Base-by-base conservation (phyloP, 2,329 filamentous ascomycete genomes). In the Talaromyces sp. region DNA sequence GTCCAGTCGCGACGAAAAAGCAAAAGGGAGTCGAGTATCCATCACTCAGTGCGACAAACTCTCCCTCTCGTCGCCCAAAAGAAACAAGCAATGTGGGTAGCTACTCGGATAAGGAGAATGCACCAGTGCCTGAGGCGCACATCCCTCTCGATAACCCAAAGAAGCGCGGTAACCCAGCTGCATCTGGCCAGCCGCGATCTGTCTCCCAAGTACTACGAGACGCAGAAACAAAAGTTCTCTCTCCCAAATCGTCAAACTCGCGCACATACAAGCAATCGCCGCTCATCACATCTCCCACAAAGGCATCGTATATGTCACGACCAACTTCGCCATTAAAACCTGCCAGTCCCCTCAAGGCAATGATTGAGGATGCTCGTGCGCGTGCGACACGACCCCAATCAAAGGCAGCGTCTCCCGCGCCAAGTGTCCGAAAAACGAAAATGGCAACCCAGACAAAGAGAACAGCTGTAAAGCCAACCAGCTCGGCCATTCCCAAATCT, bases 211-310 rank as follows among this genome's bases (percentile, higher is more conserved):
- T 68, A 71, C 78, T 70, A 73, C 78, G 70, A 72, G 82, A 68
- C 72, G 81, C 69, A 77, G 86, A 67, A 79, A 83, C 59, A 84
- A 90, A 75, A 27, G 85, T 96, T 43, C 83, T 96, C 2, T 96
- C 93, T 1, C 92, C 92, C 1, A 90, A 91, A 61, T 93, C 91
- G 0, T 89, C 90, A 66, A 96, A 96, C 74, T 90, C 91, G 5
- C 88, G 91, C 61, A 84, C 90, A 17, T 80, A 86, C 25, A 86
- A 86, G 22, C 85, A 87, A 58, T 86, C 84, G 1, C 84, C 84
- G 1, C 72, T 84, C 64, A 79, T 80, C 76, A 69, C 73, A 11
- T 78, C 78, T 3, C 76, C 78, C 17, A 75, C 83, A 72, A 76
- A 78, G 65, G 67, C 73, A 4, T 76, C 81, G 25, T 82, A 84